phyloP scores from a whole-genome alignment of 257 asterid species.

The Salvia hispanica region DNA sequence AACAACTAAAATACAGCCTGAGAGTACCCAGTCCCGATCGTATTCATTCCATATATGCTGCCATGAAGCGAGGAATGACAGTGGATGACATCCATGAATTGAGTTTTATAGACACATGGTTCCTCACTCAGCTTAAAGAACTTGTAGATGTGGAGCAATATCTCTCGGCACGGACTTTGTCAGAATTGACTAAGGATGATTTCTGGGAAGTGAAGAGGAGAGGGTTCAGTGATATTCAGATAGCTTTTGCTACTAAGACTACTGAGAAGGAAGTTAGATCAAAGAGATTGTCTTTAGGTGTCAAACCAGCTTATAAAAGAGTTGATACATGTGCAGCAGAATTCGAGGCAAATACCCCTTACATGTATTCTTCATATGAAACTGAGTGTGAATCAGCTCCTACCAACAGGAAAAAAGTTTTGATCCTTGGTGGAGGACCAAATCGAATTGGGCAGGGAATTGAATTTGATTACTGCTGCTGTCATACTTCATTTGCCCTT shows the following conservation, averaged over 20 bases:
- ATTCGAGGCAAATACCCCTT: constrained; percentile 97
- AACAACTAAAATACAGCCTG: constrained; percentile 69
- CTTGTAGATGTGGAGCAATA: constrained; percentile 91
- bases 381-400: constrained; percentile 90
- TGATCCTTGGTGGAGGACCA: constrained; percentile 98
- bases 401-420: constrained; percentile 69
- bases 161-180: constrained; percentile 50
- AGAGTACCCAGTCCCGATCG: constrained; percentile 94
- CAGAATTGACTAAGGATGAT: constrained; percentile 75
- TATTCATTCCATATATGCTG: constrained; percentile 87
- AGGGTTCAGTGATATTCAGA: constrained; percentile 95
- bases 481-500: constrained; percentile 95
- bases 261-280: constrained; percentile 77
- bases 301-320: constrained; percentile 85
- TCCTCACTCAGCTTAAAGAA: constrained; percentile 85
- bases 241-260: constrained; percentile 77
- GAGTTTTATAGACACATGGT: constrained; percentile 87
- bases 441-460: constrained; percentile 98
- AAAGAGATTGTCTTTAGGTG: constrained; percentile 75
- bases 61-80: constrained; percentile 92
- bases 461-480: constrained; percentile 97
- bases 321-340: constrained; percentile 99
- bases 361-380: constrained; percentile 92
- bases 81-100: constrained; percentile 83
- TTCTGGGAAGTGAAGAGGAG: constrained; percentile 90